Conservation (phyloP, 2,329 filamentous ascomycete genomes). For the Penicillium sp. region DNA sequence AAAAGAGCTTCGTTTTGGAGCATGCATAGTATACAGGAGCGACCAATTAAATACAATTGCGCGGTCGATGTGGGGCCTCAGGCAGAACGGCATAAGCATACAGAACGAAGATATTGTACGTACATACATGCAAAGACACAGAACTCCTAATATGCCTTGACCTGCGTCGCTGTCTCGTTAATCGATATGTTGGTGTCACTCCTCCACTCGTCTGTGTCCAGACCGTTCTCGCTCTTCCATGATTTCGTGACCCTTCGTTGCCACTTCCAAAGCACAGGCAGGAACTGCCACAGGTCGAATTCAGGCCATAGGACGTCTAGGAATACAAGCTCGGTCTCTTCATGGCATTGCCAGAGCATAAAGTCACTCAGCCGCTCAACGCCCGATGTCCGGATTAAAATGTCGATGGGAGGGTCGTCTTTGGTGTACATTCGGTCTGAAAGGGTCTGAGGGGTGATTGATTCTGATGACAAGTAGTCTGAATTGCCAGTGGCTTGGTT, state of each 20-base stretch:
- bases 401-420: conserved; percentile 78
- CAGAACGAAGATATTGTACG: neutral
- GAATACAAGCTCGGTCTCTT: conserved; percentile 89
- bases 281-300: conserved; percentile 88
- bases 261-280: conserved; percentile 92
- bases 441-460: conserved; percentile 77
- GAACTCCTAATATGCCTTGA: conserved; percentile 5
- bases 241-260: conserved; percentile 63
- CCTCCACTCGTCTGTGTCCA: conserved; percentile 35
- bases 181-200: conserved; percentile 7
- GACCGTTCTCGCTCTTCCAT: conserved; percentile 59
- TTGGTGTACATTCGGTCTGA: conserved; percentile 85
- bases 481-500: conserved; percentile 27
- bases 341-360: conserved; percentile 97
- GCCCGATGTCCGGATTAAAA: conserved; percentile 87
- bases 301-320: conserved; percentile 91
- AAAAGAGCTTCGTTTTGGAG: neutral
- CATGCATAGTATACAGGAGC: neutral
- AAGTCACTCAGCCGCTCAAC: conserved; percentile 93
- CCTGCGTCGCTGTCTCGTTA: neutral
- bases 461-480: conserved; percentile 71
- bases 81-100: neutral
- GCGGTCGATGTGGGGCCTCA: conserved; percentile 3
- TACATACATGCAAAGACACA: no score
- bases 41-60: conserved; percentile 8